phyloP scores from a whole-genome alignment of 352 stramenopile genomes.

The Pythium monospermum region DNA sequence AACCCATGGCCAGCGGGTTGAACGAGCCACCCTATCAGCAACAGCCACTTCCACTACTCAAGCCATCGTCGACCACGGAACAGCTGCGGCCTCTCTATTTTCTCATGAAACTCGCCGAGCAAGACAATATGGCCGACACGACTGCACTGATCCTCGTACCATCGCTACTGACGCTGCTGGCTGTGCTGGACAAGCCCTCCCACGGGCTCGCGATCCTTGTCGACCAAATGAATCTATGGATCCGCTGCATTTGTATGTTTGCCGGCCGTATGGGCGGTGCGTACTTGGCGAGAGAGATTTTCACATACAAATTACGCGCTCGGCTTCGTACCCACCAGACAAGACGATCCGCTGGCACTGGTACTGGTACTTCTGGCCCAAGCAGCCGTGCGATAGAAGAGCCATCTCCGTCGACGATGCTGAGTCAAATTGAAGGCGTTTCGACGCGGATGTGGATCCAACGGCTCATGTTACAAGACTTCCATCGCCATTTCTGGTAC shows the following conservation, averaged over 20 bases:
- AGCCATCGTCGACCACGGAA: slow-evolving; percentile 16
- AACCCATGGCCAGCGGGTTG: background rate
- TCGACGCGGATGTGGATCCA: slow-evolving; percentile 77
- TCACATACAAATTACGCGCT: slow-evolving; percentile 74
- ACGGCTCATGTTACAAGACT: slow-evolving; percentile 82
- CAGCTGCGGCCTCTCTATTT: slow-evolving; percentile 75
- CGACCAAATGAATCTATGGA: slow-evolving; percentile 73
- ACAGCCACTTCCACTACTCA: slow-evolving; percentile 2
- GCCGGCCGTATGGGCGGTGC: slow-evolving; percentile 59
- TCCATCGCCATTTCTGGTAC: slow-evolving; percentile 85
- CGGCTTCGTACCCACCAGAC: slow-evolving; percentile 31
- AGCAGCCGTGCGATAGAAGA: slow-evolving; percentile 17
- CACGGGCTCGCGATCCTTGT: slow-evolving; percentile 54
- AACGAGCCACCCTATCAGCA: background rate
- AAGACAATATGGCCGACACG: slow-evolving; percentile 88
- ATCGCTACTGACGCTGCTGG: slow-evolving; percentile 68
- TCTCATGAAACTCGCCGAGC: slow-evolving; percentile 83
- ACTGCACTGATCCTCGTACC: slow-evolving; percentile 81
- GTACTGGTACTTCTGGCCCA: too few relatives aligned
- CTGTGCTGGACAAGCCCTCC: slow-evolving; percentile 69
- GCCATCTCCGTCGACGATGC: slow-evolving; percentile 3
- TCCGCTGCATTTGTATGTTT: slow-evolving; percentile 86
- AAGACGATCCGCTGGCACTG: background rate
- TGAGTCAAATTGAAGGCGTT: slow-evolving; percentile 51
- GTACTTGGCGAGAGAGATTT: slow-evolving; percentile 80